phyloP scores from a whole-genome alignment of 192 early-diverging fungal species.

The Coemansia sp. region DNA sequence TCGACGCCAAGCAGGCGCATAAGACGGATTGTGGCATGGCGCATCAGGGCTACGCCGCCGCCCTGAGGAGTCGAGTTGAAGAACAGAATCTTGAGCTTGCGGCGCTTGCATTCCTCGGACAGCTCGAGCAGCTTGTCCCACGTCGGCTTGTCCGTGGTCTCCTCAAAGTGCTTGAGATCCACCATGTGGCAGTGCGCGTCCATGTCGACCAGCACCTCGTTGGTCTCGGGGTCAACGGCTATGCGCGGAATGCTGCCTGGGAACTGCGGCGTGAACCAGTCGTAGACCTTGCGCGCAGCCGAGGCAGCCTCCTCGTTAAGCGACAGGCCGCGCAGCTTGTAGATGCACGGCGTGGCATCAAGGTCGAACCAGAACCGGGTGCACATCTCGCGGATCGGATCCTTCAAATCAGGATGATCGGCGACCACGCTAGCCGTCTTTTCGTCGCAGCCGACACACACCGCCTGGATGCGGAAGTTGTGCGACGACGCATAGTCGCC shows the following conservation, averaged over 20 bases:
- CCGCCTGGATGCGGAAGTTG: slow-evolving; percentile 66
- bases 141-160: slow-evolving; percentile 62
- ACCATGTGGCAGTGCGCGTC: slow-evolving; percentile 68
- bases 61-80: slow-evolving; percentile 86
- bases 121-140: slow-evolving; percentile 67
- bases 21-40: slow-evolving; percentile 75
- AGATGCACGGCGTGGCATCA: slow-evolving; percentile 71
- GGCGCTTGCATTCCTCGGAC: slow-evolving; percentile 56
- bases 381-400: slow-evolving; percentile 46
- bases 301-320: slow-evolving; percentile 71
- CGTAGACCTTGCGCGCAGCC: slow-evolving; percentile 70
- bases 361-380: slow-evolving; percentile 70
- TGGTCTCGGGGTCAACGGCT: slow-evolving; percentile 60
- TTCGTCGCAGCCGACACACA: slow-evolving; percentile 61
- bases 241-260: slow-evolving; percentile 76
- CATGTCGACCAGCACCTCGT: slow-evolving; percentile 72
- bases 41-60: slow-evolving; percentile 87
- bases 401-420: slow-evolving; percentile 44
- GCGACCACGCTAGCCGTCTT: slow-evolving; percentile 45
- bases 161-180: slow-evolving; percentile 64
- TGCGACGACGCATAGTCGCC: slow-evolving; percentile 57
- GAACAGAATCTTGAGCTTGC: slow-evolving; percentile 64
- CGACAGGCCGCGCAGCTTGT: slow-evolving; percentile 61
- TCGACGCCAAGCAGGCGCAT: slow-evolving; percentile 66
- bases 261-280: slow-evolving; percentile 69